phyloP scores from a whole-genome alignment of 1,284 basidiomycete species.

The Sparassis latifolia region DNA sequence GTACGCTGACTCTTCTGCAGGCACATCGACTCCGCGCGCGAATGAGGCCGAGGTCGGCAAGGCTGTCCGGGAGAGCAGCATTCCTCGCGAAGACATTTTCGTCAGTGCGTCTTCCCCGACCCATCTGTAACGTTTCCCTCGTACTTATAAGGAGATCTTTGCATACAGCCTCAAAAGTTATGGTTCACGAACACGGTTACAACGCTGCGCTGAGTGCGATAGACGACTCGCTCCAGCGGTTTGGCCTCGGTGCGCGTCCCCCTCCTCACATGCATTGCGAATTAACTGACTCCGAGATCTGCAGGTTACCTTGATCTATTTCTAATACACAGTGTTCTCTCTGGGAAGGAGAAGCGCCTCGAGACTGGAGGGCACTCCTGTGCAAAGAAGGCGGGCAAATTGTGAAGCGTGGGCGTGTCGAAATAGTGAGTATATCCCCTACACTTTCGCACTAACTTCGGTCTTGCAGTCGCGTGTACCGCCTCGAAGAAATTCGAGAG shows the following conservation, averaged over 20 bases:
- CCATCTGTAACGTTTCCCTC: background rate
- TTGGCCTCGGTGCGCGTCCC: slow-evolving; percentile 13
- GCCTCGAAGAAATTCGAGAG: slow-evolving; percentile 67
- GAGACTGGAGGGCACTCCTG: slow-evolving; percentile 39
- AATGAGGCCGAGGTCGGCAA: slow-evolving; percentile 65
- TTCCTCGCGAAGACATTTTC: slow-evolving; percentile 52
- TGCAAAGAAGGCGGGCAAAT: slow-evolving; percentile 42
- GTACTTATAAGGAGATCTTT: no score
- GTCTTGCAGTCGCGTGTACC: slow-evolving; percentile 61
- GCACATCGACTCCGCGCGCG: slow-evolving; percentile 65
- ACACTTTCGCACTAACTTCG: background rate
- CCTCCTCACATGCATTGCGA: background rate
- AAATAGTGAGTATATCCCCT: slow-evolving; percentile 42
- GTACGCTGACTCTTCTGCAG: slow-evolving; percentile 22
- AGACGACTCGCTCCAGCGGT: slow-evolving; percentile 13
- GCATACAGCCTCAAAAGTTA: slow-evolving; percentile 13
- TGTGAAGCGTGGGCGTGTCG: slow-evolving; percentile 53
- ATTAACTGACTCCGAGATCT: background rate
- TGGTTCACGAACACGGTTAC: slow-evolving; percentile 14
- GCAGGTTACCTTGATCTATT: slow-evolving; percentile 53
- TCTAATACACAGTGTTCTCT: slow-evolving; percentile 49
- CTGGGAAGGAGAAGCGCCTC: slow-evolving; percentile 37
- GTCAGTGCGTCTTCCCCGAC: slow-evolving; percentile 45
- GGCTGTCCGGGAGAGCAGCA: slow-evolving; percentile 46
- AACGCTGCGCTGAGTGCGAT: slow-evolving; percentile 12